Evolutionary conservation across 768 basidiomycete genomes (phyloP), one percentile per base, ranked within the genome.

Genomic region (Termitomyces sp.): DNA sequence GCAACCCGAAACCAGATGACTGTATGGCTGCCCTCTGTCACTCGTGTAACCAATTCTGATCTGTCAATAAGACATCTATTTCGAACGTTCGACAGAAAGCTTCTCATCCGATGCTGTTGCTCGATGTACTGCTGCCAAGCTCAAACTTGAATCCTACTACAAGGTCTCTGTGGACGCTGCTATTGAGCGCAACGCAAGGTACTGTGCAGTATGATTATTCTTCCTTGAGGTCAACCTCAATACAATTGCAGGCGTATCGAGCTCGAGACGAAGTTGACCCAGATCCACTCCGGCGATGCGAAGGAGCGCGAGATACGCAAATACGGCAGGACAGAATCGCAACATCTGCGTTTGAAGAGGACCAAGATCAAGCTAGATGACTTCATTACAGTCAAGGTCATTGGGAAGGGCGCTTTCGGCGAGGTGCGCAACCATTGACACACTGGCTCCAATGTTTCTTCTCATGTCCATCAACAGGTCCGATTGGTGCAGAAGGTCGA

Each of bases 321-420:
- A 69, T 88, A 93, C 62, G 89, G 90, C 62, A 87, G 90, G 72
- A 85, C 86, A 56, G 94, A 96, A 73, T 87, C 86, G 15, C 90
- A 91, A 56, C 94, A 92, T 76, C 78, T 99, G 39, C 86, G 96
- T n/a, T 77, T 99, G 59, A 82, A 90, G 59, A 82, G 96, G 63
- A 98, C 96, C 36, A 92, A 94, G 72, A 90, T 99, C 66, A 94
- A 92, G 45, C 75, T 98, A 54, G 77, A 88, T 37, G 93, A 98
- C 75, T 99, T 99, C 81, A 79, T 85, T 62, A 98, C 96, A 2
- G 88, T 99, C 67, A 98, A 99, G 72, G 95, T 98, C 60, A 99
- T 98, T 68, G 96, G 96, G 28, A 97, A 97, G 77, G 96, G 96
- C 62, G 96, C 96, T 12, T 98, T 98, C 67, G 96, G 96, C 68